These are phyloP conservation scores for Trichoderma endophyticum DNA, from an alignment of 2,329 filamentous ascomycete genomes.

Conservation along the genomic window DNA sequence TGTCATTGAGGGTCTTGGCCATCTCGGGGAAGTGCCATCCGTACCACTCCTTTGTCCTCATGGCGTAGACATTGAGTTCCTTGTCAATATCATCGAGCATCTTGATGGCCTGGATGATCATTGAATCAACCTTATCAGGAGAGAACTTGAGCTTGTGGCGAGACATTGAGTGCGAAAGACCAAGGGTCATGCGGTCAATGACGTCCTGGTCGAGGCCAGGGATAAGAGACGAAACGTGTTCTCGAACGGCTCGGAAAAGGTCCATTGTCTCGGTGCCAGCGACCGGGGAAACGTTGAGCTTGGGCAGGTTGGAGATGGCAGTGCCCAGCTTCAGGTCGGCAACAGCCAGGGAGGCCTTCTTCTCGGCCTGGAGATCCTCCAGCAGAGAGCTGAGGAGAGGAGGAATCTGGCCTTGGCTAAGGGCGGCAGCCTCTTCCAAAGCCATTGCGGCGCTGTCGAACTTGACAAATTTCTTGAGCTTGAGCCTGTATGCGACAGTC, in stretches of 20 bases:
- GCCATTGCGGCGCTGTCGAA: constrained; percentile 91
- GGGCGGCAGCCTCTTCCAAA: constrained; percentile 81
- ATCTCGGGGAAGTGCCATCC: constrained; percentile 99
- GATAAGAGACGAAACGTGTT: constrained; percentile 85
- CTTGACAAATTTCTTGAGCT: constrained; percentile 95
- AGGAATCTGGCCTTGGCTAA: constrained; percentile 94
- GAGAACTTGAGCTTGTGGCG: constrained; percentile 99
- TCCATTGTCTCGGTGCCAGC: constrained; percentile 63
- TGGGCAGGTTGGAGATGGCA: constrained; percentile 87
- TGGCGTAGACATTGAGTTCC: constrained; percentile 97
- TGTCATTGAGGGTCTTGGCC: constrained; percentile 95
- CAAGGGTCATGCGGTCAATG: constrained; percentile 89
- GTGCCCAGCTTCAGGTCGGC: constrained; percentile 89
- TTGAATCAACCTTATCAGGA: constrained; percentile 96
- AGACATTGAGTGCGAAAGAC: constrained; percentile 94
- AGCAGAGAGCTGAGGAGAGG: constrained; percentile 79
- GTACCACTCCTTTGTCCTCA: constrained; percentile 99
- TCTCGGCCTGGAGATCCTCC: constrained; percentile 91
- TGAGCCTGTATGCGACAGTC: constrained; percentile 57
- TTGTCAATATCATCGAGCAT: constrained; percentile 96
- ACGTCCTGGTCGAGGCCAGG: constrained; percentile 82
- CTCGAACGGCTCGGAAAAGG: constrained; percentile 89
- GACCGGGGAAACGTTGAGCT: constrained; percentile 79
- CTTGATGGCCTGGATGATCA: constrained; percentile 97
- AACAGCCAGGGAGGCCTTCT: constrained; percentile 92